phyloP scores from a whole-genome alignment of 2,329 filamentous ascomycete species.

The Fusarium azukiicola region DNA sequence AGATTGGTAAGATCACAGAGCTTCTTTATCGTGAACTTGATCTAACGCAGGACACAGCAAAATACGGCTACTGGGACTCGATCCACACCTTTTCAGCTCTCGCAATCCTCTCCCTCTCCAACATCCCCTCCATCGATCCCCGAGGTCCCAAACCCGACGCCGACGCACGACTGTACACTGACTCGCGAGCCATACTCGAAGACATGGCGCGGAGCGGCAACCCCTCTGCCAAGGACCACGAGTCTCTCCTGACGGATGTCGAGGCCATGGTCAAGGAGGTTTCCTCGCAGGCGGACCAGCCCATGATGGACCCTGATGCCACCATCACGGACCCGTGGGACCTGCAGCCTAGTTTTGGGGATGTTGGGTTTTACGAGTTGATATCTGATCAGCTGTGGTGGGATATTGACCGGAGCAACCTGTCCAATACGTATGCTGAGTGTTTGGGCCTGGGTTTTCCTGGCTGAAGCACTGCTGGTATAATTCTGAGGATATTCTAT shows the following conservation, averaged over 20 bases:
- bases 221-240: conserved; percentile 27
- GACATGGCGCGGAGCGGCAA: conserved; percentile 30
- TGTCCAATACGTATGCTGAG: conserved; percentile 9
- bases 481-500: neutral
- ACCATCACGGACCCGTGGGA: conserved; percentile 18
- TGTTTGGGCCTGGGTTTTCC: neutral
- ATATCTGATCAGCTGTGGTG: conserved; percentile 31
- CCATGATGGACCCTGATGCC: conserved; percentile 8
- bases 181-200: conserved; percentile 27
- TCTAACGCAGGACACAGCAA: conserved; percentile 12
- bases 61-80: conserved; percentile 34
- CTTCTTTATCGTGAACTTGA: neutral
- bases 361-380: conserved; percentile 21
- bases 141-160: conserved; percentile 3
- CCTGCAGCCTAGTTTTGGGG: conserved; percentile 13
- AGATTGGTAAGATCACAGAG: conserved; percentile 20
- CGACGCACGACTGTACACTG: conserved; percentile 23
- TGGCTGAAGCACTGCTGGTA: neutral
- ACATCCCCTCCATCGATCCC: conserved; percentile 18
- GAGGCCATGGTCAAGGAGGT: conserved; percentile 27
- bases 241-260: conserved; percentile 28
- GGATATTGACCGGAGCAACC: conserved; percentile 31
- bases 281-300: conserved; percentile 5
- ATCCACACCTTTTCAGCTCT: conserved; percentile 32
- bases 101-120: conserved; percentile 27